These are phyloP conservation scores for Penicillium dipodomyicola DNA, from an alignment of 495 filamentous ascomycete species.

Conservation along the genomic window DNA sequence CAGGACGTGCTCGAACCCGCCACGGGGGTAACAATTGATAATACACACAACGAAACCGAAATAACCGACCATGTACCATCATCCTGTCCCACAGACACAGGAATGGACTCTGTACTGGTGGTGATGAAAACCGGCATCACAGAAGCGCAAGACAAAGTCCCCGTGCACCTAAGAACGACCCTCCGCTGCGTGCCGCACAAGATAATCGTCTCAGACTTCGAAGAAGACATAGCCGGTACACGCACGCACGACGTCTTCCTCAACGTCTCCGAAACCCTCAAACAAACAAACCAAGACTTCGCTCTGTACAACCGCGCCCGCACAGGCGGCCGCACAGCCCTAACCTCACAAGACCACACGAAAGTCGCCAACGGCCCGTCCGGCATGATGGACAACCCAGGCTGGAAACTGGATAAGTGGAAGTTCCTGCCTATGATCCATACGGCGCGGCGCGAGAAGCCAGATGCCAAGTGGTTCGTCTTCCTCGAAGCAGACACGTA, in stretches of 20 bases:
- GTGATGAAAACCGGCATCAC: slow-evolving; percentile 51
- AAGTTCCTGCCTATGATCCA: slow-evolving; percentile 68
- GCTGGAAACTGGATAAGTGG: slow-evolving; percentile 68
- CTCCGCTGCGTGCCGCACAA: slow-evolving; percentile 47
- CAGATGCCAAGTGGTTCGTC: slow-evolving; percentile 61
- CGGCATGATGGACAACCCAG: slow-evolving; percentile 44
- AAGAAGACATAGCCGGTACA: slow-evolving; percentile 42
- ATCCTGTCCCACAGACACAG: slow-evolving; percentile 31
- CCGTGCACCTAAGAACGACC: slow-evolving; percentile 45
- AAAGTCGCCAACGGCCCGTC: slow-evolving; percentile 34
- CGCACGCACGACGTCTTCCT: slow-evolving; percentile 46
- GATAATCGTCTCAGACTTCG: slow-evolving; percentile 49
- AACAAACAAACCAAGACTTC: slow-evolving; percentile 42
- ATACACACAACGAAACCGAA: slow-evolving; percentile 4
- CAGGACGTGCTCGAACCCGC: slow-evolving; percentile 12
- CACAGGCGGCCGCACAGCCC: slow-evolving; percentile 30
- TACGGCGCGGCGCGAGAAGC: slow-evolving; percentile 48
- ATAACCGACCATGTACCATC: slow-evolving; percentile 1
- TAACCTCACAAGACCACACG: slow-evolving; percentile 26
- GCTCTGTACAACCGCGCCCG: slow-evolving; percentile 43
- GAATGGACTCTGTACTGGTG: slow-evolving; percentile 41
- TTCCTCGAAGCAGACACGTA: slow-evolving; percentile 71
- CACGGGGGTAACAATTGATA: slow-evolving; percentile 1
- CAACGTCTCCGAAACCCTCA: slow-evolving; percentile 31
- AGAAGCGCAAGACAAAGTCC: slow-evolving; percentile 44